Evolutionary conservation across 192 early-diverging fungal genomes (phyloP), one percentile per base, ranked within the genome.

Genomic region (Coemansia sp.): DNA sequence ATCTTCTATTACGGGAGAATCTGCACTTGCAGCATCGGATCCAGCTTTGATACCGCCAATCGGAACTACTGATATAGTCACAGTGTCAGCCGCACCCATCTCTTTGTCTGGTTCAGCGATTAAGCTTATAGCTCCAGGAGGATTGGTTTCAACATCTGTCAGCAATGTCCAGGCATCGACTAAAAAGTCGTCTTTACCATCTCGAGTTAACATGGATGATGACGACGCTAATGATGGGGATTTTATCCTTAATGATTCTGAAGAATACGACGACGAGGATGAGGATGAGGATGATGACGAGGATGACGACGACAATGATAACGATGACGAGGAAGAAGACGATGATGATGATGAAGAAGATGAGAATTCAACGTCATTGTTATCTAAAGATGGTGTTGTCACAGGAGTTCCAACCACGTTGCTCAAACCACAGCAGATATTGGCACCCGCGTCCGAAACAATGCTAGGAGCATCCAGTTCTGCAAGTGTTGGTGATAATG

Each of bases 141-240:
- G n/a, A 37, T 41, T 21, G 10, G 37, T 52, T 22, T 21, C 67
- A 11, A 60, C 16, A 26, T 22, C 45, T 10, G 8, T 19, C 7
- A 47, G 32, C 22, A 11, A 41, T 18, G 19, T 26, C 26, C 26
- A 41, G 41, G 7, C 2, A 8, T 7, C 2, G 19, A 16, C 19
- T 39, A 21, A 54, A 15, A 16, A 45, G 42, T 11, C 32, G 51
- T 12, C 22, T 7, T 26, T 54, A 22, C 51, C 51, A 26, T 26
- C 22, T 54, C 43, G 21, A 11, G 37, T 15, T 8, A 63, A 18
- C 8, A 67, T 66, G 8, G 80, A 82, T 21, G 80, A 82, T 22
- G 80, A 82, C 36, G 80, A 82, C 45, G 69, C 70, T 19, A 74
- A 68, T 40, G 80, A 82, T 56, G 80, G 62, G 8, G 80, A 82